phyloP scores from a whole-genome alignment of 169 alveolate species.

The Nephromyces sp. region DNA sequence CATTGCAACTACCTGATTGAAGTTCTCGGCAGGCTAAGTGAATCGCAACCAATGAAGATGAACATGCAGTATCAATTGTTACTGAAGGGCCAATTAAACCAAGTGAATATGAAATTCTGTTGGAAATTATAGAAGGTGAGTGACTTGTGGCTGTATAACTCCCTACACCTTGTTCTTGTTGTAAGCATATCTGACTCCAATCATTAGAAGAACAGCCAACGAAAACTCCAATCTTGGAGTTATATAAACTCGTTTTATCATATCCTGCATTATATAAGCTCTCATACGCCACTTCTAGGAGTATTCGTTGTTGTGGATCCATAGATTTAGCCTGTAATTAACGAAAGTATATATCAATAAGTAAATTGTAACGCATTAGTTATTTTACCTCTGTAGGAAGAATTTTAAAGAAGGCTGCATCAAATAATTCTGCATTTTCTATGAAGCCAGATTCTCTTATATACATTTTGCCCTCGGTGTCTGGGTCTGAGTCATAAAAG shows the following conservation, averaged over 20 bases:
- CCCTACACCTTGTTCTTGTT: conserved; percentile 19
- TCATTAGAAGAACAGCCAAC: conserved; percentile 60
- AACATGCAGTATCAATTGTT: conserved; percentile 68
- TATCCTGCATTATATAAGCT: conserved; percentile 49
- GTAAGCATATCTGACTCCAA: conserved; percentile 47
- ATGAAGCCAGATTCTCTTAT: conserved; percentile 17
- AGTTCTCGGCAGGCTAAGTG: conserved; percentile 52
- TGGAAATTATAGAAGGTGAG: conserved; percentile 57
- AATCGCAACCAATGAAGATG: conserved; percentile 64
- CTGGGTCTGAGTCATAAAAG: conserved; percentile 44
- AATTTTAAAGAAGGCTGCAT: conserved; percentile 36
- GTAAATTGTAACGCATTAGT: not conserved
- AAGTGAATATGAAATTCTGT: conserved; percentile 57
- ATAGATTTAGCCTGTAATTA: conserved; percentile 49
- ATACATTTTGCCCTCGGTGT: conserved; percentile 45
- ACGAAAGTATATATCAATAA: not conserved
- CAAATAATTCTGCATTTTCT: conserved; percentile 23
- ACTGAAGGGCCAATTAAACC: conserved; percentile 60
- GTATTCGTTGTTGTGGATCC: conserved; percentile 67
- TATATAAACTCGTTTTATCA: conserved; percentile 28
- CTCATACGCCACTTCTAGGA: conserved; percentile 50
- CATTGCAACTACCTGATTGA: conserved; percentile 44
- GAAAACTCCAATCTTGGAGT: conserved; percentile 44
- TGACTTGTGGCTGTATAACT: conserved; percentile 55
- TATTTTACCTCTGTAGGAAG: conserved; percentile 33